phyloP scores from a whole-genome alignment of 2,329 filamentous ascomycete genomes.

The Aspergillus amoenus region DNA sequence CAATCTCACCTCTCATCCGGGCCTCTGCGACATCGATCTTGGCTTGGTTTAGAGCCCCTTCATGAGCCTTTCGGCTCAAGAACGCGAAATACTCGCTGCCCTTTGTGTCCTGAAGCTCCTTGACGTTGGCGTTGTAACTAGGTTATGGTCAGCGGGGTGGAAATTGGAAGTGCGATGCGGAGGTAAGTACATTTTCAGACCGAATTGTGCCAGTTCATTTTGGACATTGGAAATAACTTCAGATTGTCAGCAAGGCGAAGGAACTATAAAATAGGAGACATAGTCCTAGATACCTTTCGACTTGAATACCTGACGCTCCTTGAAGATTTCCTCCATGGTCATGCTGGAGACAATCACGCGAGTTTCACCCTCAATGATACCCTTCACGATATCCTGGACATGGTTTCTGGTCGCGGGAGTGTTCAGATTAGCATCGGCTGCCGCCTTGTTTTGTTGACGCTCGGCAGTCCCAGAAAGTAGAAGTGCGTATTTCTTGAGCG shows the following conservation, averaged over 20 bases:
- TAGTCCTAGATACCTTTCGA: conserved; percentile 52
- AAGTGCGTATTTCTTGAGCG: conserved; percentile 79
- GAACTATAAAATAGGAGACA: neutral
- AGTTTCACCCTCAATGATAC: conserved; percentile 86
- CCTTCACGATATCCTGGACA: conserved; percentile 82
- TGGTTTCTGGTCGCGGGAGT: conserved; percentile 57
- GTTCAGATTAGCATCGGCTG: conserved; percentile 37
- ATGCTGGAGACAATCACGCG: conserved; percentile 79
- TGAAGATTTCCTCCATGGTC: conserved; percentile 92
- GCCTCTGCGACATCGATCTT: conserved; percentile 61
- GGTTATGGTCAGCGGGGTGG: conserved; percentile 7
- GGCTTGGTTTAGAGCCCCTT: conserved; percentile 80
- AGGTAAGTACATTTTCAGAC: conserved; percentile 62
- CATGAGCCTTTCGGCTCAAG: conserved; percentile 78
- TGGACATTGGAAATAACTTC: conserved; percentile 71
- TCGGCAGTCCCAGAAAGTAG: conserved; percentile 66
- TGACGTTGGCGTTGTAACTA: conserved; percentile 73
- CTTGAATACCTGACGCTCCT: conserved; percentile 74
- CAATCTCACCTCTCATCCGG: conserved; percentile 59
- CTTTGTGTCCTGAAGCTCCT: conserved; percentile 80
- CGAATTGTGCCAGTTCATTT: conserved; percentile 76
- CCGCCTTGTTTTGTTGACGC: conserved; percentile 29
- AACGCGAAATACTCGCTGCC: conserved; percentile 81
- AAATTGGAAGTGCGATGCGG: neutral
- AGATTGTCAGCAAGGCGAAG: neutral